These are phyloP conservation scores for Closterium sp. DNA, from an alignment of 139 green algal species.

Conservation along the genomic window DNA sequence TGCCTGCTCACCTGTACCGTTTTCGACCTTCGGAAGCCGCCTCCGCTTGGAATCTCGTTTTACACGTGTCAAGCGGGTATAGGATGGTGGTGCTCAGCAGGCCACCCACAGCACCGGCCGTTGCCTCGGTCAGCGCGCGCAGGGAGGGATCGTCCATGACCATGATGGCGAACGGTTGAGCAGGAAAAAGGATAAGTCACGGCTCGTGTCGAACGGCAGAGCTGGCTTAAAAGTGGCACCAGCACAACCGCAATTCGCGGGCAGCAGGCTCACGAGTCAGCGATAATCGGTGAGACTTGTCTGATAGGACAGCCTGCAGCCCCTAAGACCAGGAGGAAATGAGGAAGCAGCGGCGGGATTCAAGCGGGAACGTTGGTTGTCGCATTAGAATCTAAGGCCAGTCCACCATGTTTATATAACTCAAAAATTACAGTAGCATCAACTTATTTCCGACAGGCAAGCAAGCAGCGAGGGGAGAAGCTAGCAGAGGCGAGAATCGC, in stretches of 20 bases:
- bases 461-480: too few species aligned
- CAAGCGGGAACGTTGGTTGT: background rate
- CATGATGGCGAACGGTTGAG: background rate
- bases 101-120: constrained; percentile 48
- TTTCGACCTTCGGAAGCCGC: background rate
- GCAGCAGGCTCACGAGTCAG: too few species aligned
- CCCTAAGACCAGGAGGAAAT: background rate
- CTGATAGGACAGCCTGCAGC: background rate
- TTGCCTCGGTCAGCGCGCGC: constrained; percentile 35
- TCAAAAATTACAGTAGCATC: background rate
- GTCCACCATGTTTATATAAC: background rate
- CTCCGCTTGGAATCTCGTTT: constrained; percentile 53
- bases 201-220: too few species aligned
- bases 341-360: background rate
- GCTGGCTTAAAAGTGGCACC: background rate
- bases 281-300: too few species aligned
- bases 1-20: constrained; percentile 16
- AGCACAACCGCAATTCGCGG: background rate
- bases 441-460: too few species aligned
- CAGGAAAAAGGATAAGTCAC: background rate
- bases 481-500: too few species aligned
- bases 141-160: background rate
- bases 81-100: constrained; percentile 53
- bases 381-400: background rate
- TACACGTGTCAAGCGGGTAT: constrained; percentile 55